Evolutionary conservation across 768 basidiomycete species (phyloP).

Genomic region (Lactarius evosmus): DNA sequence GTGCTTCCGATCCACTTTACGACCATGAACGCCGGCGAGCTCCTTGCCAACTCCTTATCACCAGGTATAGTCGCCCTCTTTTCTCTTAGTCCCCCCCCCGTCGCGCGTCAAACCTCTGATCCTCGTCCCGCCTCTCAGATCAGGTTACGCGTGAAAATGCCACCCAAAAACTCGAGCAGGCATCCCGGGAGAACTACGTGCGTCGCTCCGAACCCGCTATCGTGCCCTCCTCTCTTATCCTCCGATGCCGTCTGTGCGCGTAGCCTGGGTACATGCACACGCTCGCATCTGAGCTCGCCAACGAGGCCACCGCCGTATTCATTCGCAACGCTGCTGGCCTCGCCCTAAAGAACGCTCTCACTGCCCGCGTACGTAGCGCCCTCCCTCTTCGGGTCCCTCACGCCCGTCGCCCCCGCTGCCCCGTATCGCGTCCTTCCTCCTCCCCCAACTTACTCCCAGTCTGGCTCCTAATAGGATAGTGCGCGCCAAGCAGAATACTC

Average conservation of each 20-base stretch:
- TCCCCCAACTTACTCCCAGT: conserved; percentile 7
- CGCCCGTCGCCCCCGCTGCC: not conserved
- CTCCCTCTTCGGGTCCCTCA: conserved; percentile 28
- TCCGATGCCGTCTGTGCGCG: conserved; percentile 23
- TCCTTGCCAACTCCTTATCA: conserved; percentile 90
- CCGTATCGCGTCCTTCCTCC: not conserved
- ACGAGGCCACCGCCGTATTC: conserved; percentile 65
- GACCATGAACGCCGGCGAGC: conserved; percentile 86
- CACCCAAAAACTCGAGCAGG: conserved; percentile 82
- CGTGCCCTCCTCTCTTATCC: conserved; percentile 26
- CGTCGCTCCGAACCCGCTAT: conserved; percentile 35
- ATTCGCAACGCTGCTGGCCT: conserved; percentile 95
- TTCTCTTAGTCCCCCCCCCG: not conserved
- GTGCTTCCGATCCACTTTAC: conserved; percentile 27
- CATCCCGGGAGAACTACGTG: conserved; percentile 87
- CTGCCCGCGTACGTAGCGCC: conserved; percentile 68
- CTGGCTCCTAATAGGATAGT: conserved; percentile 52
- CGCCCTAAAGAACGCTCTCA: conserved; percentile 92
- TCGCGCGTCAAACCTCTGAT: conserved; percentile 33
- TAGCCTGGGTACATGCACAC: conserved; percentile 93
- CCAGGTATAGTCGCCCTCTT: conserved; percentile 56
- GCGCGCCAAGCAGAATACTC: conserved; percentile 73
- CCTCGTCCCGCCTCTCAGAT: conserved; percentile 49
- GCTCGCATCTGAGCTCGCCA: conserved; percentile 80
- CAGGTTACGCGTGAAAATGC: conserved; percentile 88